phyloP scores from a whole-genome alignment of 2,329 filamentous ascomycete species.

The Colletotrichum lindemuthianum region DNA sequence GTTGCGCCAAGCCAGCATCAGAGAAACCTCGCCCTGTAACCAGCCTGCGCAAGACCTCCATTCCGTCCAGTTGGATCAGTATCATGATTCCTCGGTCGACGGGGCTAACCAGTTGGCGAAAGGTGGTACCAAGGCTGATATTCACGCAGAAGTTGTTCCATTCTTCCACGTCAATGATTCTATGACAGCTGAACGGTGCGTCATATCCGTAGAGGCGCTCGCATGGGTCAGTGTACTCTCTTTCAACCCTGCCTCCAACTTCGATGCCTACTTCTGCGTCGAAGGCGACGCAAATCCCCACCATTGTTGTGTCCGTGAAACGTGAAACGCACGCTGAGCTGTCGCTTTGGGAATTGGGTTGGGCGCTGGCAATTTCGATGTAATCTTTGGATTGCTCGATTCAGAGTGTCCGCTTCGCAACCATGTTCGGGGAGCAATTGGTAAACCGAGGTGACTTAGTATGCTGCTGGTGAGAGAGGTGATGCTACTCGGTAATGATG shows the following conservation, averaged over 20 bases:
- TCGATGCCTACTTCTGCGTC: slow-evolving; percentile 3
- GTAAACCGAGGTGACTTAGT: no score
- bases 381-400: no score
- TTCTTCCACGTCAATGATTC: slow-evolving; percentile 1
- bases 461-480: no score
- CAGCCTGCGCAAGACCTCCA: slow-evolving; percentile 2
- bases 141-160: neutral
- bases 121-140: slow-evolving; percentile 1
- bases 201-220: neutral
- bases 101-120: neutral
- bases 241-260: neutral
- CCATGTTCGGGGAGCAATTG: no score
- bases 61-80: slow-evolving; percentile 3
- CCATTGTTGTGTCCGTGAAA: slow-evolving; percentile 1
- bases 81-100: slow-evolving; percentile 3
- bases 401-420: no score
- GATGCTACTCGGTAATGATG: no score
- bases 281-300: neutral
- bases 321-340: neutral
- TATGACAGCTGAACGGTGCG: neutral
- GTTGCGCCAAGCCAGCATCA: neutral
- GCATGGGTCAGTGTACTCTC: neutral
- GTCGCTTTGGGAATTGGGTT: neutral
- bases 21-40: neutral
- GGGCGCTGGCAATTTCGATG: neutral